These are phyloP conservation scores for Solanum etuberosum DNA, from an alignment of 257 asterid genomes.

Conservation along the genomic window DNA sequence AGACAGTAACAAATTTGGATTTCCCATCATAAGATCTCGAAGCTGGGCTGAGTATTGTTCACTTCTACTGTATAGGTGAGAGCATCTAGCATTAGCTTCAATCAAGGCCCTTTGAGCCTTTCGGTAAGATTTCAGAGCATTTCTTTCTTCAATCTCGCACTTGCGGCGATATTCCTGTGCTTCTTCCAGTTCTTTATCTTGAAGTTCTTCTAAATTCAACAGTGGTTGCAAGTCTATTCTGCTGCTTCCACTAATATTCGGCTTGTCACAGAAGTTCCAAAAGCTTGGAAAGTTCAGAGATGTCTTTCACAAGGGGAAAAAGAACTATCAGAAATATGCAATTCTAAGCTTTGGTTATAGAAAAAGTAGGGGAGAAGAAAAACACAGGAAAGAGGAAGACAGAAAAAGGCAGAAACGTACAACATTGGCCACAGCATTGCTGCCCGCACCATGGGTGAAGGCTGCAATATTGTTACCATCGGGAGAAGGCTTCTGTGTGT, in stretches of 20 bases:
- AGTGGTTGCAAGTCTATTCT: constrained; percentile 14
- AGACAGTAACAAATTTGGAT: constrained; percentile 23
- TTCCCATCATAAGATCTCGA: constrained; percentile 35
- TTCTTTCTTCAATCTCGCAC: constrained; percentile 38
- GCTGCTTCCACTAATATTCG: constrained; percentile 8
- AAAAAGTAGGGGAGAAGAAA: not conserved
- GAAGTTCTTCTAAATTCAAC: constrained; percentile 30
- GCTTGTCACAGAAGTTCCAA: constrained; percentile 13
- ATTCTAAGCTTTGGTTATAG: not conserved
- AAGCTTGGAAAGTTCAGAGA: constrained; percentile 1
- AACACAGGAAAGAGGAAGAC: not conserved
- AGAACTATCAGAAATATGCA: not conserved
- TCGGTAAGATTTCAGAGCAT: constrained; percentile 31
- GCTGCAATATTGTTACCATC: constrained; percentile 4
- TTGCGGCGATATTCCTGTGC: constrained; percentile 36
- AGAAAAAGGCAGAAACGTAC: not conserved
- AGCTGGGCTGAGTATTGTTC: constrained; percentile 38
- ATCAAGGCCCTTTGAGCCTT: constrained; percentile 37
- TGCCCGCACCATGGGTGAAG: not conserved
- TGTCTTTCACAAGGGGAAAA: constrained; percentile 1
- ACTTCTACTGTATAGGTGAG: constrained; percentile 29
- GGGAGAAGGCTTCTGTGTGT: not conserved
- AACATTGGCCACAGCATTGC: constrained; percentile 3
- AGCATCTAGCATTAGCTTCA: constrained; percentile 41
- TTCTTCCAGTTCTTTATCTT: constrained; percentile 40